Evolutionary conservation across 148 eudicot species (phyloP).

Genomic region (Chenopodium berlandieri): DNA sequence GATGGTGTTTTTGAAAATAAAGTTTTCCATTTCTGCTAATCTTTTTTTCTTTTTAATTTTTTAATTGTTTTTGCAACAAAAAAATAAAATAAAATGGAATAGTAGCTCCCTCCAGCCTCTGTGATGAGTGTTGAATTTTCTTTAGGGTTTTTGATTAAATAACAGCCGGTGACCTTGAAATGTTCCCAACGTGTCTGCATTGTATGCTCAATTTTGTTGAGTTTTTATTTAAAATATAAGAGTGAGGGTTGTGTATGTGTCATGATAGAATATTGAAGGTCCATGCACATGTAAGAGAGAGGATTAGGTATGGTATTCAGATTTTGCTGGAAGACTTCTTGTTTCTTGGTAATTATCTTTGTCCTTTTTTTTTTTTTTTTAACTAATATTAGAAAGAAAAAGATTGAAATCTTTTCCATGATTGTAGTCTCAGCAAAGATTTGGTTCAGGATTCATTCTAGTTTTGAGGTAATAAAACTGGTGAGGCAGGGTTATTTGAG

Average conservation of each 20-base stretch:
- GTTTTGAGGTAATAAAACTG: background rate
- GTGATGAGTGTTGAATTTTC: background rate
- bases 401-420: background rate
- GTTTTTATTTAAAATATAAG: background rate
- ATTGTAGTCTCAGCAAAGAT: background rate
- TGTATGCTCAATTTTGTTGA: background rate
- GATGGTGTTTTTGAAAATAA: too few relatives aligned
- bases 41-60: background rate
- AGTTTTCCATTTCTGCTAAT: background rate
- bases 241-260: background rate
- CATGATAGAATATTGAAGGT: constrained; percentile 14
- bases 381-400: background rate
- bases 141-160: background rate
- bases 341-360: background rate
- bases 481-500: background rate
- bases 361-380: too few relatives aligned
- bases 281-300: background rate
- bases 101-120: background rate
- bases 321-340: too few relatives aligned
- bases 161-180: background rate
- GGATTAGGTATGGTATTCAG: background rate
- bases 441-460: background rate
- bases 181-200: background rate
- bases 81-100: background rate
- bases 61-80: background rate